These are phyloP conservation scores for Platanus orientalis DNA, from an alignment of 164 flowering plant species.

Conservation along the genomic window DNA sequence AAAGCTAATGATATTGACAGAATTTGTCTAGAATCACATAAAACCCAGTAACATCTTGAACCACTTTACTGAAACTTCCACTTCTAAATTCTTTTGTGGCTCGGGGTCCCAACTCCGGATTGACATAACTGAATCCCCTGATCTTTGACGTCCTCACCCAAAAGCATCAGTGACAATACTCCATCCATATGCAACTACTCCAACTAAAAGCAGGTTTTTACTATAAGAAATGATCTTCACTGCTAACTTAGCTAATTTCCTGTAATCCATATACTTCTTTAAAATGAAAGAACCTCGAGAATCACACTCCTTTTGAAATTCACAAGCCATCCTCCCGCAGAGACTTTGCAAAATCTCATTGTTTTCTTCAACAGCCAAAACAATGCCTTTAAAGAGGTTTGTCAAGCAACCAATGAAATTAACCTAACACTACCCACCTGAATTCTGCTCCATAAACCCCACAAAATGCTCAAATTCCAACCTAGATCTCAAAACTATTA, in stretches of 20 bases:
- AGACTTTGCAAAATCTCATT: slow-evolving; percentile 47
- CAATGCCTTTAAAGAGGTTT: slow-evolving; percentile 61
- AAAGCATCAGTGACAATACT: slow-evolving; percentile 60
- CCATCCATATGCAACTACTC: slow-evolving; percentile 82
- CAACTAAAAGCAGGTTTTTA: too few relatives aligned
- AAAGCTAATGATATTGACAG: slow-evolving; percentile 48
- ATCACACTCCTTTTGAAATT: slow-evolving; percentile 75
- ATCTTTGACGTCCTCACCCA: slow-evolving; percentile 89
- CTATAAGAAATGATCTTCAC: slow-evolving; percentile 65
- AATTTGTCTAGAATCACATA: slow-evolving; percentile 88
- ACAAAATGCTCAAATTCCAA: slow-evolving; percentile 51
- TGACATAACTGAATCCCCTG: slow-evolving; percentile 64
- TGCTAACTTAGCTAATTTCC: slow-evolving; percentile 44
- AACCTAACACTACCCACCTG: slow-evolving; percentile 20
- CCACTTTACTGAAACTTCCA: slow-evolving; percentile 69
- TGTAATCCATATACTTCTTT: slow-evolving; percentile 64
- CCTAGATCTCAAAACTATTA: slow-evolving; percentile 53
- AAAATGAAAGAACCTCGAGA: slow-evolving; percentile 48
- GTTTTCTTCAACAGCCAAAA: too few relatives aligned
- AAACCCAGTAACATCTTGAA: slow-evolving; percentile 84
- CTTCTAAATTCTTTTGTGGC: slow-evolving; percentile 84
- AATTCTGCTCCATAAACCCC: slow-evolving; percentile 43
- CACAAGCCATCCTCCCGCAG: slow-evolving; percentile 75
- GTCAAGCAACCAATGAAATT: too few relatives aligned
- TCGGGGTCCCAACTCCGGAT: slow-evolving; percentile 73